A percentile compares a stretch with the other conserved stretches of the same genome.
These are phyloP conservation scores for Vaccinium corymbosum DNA, from an alignment of 148 eudicot species.

Conservation along the genomic window DNA sequence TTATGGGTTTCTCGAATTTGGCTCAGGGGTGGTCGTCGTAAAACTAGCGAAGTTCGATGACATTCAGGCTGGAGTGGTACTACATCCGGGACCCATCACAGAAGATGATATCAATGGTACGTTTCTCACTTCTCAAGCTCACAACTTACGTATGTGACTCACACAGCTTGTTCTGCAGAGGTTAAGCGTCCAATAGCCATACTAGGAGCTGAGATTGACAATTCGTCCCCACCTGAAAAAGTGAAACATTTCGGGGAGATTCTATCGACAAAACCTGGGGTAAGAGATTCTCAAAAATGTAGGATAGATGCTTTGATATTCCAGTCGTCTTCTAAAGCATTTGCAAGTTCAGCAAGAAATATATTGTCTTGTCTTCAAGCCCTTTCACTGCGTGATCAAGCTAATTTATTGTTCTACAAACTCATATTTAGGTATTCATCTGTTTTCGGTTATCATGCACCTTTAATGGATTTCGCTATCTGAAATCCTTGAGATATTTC, in stretches of 20 bases:
- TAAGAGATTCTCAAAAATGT: conserved; percentile 13
- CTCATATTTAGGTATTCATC: too few relatives aligned
- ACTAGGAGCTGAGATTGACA: conserved; percentile 51
- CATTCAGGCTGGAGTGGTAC: conserved; percentile 43
- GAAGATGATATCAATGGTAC: conserved; percentile 43
- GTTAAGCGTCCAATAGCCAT: conserved; percentile 42
- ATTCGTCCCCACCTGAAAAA: conserved; percentile 32
- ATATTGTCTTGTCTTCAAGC: neutral
- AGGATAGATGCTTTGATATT: neutral
- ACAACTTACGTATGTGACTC: neutral
- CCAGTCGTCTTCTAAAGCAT: neutral
- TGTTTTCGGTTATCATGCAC: too few relatives aligned
- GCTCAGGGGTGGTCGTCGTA: conserved; percentile 37
- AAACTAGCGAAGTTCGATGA: conserved; percentile 35
- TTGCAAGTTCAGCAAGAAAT: neutral
- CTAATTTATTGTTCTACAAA: too few relatives aligned
- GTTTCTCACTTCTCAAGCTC: neutral
- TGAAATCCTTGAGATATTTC: too few relatives aligned
- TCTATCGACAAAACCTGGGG: conserved; percentile 43
- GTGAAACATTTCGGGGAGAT: conserved; percentile 37
- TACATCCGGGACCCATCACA: conserved; percentile 42
- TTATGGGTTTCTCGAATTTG: neutral
- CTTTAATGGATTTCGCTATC: too few relatives aligned
- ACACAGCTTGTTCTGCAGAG: conserved; percentile 24
- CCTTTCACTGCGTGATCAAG: neutral